Percentiles rank a stretch among this genome's conserved stretches.
Conservation (phyloP, 2,329 filamentous ascomycete species). For the Chrysoporthe austroafricana region DNA sequence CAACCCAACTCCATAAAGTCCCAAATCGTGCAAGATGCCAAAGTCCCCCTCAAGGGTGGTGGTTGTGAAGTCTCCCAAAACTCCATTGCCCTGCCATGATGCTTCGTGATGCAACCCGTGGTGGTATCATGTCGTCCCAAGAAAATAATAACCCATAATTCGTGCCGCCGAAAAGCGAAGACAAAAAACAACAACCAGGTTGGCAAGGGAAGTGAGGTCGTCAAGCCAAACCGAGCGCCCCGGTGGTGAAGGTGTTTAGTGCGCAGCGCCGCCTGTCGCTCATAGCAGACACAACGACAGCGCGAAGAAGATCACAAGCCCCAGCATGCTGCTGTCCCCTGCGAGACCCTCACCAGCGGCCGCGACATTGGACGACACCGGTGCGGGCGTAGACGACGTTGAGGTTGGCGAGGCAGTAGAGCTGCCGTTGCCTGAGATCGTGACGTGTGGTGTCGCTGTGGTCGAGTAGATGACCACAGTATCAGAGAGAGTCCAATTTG, state of each 20-base stretch:
- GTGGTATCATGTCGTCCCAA: conserved; percentile 19
- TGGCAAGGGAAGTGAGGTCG: background rate
- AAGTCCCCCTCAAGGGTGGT: conserved; percentile 18
- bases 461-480: conserved; percentile 1
- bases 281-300: conserved; percentile 27
- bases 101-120: conserved; percentile 15
- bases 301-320: conserved; percentile 29
- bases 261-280: background rate
- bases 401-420: background rate
- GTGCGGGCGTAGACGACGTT: background rate
- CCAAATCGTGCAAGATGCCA: background rate
- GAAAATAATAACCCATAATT: background rate
- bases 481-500: conserved; percentile 1
- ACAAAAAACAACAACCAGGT: background rate
- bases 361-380: conserved; percentile 9
- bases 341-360: conserved; percentile 21
- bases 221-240: background rate
- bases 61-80: background rate
- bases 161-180: background rate
- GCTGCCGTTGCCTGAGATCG: background rate
- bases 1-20: background rate
- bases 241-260: background rate
- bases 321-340: conserved; percentile 28
- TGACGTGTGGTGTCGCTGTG: background rate
- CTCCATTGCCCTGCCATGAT: conserved; percentile 16